Evolutionary conservation across 192 early-diverging fungal genomes (phyloP).

Genomic region (Coemansia sp.): DNA sequence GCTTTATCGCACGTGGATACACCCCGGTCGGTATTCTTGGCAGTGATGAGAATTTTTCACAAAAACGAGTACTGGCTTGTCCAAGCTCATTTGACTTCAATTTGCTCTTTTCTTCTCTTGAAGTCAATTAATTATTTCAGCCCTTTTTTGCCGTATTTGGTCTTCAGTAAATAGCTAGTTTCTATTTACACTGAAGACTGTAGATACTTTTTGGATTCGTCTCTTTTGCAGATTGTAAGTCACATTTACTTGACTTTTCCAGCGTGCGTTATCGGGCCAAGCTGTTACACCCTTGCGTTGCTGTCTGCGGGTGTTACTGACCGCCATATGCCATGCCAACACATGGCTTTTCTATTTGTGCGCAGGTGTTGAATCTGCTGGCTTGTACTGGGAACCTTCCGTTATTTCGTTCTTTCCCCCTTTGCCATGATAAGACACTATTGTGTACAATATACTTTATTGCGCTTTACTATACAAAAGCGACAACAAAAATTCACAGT

Average conservation of each 20-base stretch:
- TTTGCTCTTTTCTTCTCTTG: slow-evolving; percentile 4
- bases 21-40: slow-evolving; percentile 6
- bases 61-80: not conserved
- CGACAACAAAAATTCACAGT: not conserved
- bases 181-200: slow-evolving; percentile 7
- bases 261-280: not conserved
- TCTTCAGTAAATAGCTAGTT: slow-evolving; percentile 8
- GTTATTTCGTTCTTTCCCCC: not conserved
- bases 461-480: slow-evolving; percentile 2
- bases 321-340: not conserved
- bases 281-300: too few relatives aligned
- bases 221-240: slow-evolving; percentile 9
- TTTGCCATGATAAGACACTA: not conserved
- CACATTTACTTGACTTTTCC: not conserved
- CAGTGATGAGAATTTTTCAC: slow-evolving; percentile 1
- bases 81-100: not conserved
- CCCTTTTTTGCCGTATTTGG: slow-evolving; percentile 9
- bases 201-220: slow-evolving; percentile 8
- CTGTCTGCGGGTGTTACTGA: not conserved
- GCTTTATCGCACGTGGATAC: slow-evolving; percentile 10
- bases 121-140: slow-evolving; percentile 8
- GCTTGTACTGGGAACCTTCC: too few relatives aligned
- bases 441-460: not conserved
- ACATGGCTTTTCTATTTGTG: not conserved
- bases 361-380: not conserved